These are phyloP conservation scores for Solanum clarkiae DNA, from an alignment of 257 asterid species.

Conservation along the genomic window DNA sequence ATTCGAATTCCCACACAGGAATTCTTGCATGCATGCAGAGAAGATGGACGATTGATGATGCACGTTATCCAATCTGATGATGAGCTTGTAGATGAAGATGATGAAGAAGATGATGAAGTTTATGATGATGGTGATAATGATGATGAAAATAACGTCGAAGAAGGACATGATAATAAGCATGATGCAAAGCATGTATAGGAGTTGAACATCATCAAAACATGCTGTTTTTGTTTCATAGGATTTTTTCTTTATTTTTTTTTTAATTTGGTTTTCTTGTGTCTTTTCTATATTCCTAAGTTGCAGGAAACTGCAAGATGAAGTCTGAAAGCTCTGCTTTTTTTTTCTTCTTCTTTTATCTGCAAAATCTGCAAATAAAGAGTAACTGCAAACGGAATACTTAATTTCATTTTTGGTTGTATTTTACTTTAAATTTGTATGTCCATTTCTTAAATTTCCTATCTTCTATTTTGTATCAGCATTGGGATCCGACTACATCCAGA, in stretches of 20 bases:
- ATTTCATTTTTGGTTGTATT: neutral
- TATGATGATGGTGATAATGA: neutral
- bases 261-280: neutral
- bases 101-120: constrained; percentile 1
- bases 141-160: neutral
- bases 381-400: neutral
- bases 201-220: neutral
- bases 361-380: neutral
- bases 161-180: neutral
- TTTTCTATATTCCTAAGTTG: neutral
- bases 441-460: neutral
- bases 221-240: neutral
- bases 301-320: neutral
- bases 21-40: constrained; percentile 60
- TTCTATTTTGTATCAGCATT: neutral
- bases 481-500: neutral
- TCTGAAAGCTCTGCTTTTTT: neutral
- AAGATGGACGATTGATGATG: constrained; percentile 65
- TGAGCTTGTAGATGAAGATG: constrained; percentile 30
- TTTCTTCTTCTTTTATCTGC: neutral
- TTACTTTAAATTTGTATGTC: neutral
- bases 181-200: constrained; percentile 6
- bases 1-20: constrained; percentile 65
- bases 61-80: constrained; percentile 50
- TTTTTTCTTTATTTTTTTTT: neutral